Evolutionary conservation across 148 eudicot species (phyloP).

Genomic region (Vaccinium vitisidaea): DNA sequence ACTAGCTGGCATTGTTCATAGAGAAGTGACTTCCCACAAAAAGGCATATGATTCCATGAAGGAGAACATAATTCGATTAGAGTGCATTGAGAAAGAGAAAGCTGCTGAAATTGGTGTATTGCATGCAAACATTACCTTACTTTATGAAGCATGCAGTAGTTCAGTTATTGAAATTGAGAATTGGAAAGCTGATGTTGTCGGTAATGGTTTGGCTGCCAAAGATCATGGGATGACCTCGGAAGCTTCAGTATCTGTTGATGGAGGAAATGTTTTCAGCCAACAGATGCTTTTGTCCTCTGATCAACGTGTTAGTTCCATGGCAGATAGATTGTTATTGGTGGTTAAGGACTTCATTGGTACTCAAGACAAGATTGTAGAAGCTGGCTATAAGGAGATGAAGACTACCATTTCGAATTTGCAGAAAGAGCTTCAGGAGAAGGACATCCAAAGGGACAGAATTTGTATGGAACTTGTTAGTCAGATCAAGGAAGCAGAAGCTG

Average conservation of each 20-base stretch:
- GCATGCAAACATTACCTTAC: constrained; percentile 48
- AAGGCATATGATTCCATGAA: constrained; percentile 44
- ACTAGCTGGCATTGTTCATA: constrained; percentile 32
- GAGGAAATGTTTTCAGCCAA: constrained; percentile 25
- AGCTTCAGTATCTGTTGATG: constrained; percentile 36
- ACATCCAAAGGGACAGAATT: constrained; percentile 66
- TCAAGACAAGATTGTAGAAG: constrained; percentile 44
- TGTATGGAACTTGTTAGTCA: constrained; percentile 81
- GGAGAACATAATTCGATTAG: constrained; percentile 42
- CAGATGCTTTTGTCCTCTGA: constrained; percentile 34
- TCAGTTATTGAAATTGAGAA: constrained; percentile 59
- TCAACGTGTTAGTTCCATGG: constrained; percentile 40
- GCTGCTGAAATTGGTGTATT: constrained; percentile 42
- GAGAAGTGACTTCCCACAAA: constrained; percentile 47
- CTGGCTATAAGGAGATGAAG: constrained; percentile 61
- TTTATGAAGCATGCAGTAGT: constrained; percentile 64
- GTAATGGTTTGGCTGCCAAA: constrained; percentile 37
- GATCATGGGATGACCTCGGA: constrained; percentile 33
- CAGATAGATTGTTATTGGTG: constrained; percentile 42
- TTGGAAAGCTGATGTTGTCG: constrained; percentile 44
- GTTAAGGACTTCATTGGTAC: constrained; percentile 45
- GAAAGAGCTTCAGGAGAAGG: constrained; percentile 87
- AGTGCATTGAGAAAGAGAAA: constrained; percentile 53
- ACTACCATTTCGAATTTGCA: constrained; percentile 54
- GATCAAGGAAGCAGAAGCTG: constrained; percentile 75